phyloP scores from a whole-genome alignment of 257 asterid species.

The Penstemon davidsonii region DNA sequence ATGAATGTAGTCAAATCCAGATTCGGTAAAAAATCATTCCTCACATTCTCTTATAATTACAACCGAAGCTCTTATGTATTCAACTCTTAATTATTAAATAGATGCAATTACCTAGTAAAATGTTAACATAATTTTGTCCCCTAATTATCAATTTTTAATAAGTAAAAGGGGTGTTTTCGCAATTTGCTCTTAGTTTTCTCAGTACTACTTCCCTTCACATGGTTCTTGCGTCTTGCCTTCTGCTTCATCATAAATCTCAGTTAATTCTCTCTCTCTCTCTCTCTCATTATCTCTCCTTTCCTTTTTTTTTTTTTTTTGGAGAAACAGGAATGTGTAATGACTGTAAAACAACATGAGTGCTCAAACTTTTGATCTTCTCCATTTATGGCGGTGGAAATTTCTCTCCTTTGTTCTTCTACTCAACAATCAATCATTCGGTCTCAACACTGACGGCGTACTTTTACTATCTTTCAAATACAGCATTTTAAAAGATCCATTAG shows the following conservation, averaged over 20 bases:
- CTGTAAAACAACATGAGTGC: slow-evolving; percentile 48
- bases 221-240: slow-evolving; percentile 29
- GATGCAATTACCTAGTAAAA: too few species aligned
- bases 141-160: too few species aligned
- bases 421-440: slow-evolving; percentile 43
- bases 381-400: slow-evolving; percentile 46
- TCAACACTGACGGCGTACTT: slow-evolving; percentile 72
- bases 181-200: too few species aligned
- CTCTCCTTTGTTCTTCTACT: slow-evolving; percentile 36
- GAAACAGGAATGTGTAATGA: slow-evolving; percentile 48
- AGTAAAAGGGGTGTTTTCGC: too few species aligned
- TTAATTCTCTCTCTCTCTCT: slow-evolving; percentile 24
- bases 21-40: too few species aligned
- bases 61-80: too few species aligned
- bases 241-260: slow-evolving; percentile 53
- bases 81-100: too few species aligned
- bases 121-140: too few species aligned
- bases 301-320: not conserved
- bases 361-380: slow-evolving; percentile 39
- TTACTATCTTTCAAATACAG: slow-evolving; percentile 65
- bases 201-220: slow-evolving; percentile 33
- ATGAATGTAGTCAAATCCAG: too few species aligned
- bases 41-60: too few species aligned
- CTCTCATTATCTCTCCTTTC: not conserved
- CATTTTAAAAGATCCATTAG: slow-evolving; percentile 58